Conservation (phyloP, 169 alveolate species). For the Plasmodium billcollinsi region DNA sequence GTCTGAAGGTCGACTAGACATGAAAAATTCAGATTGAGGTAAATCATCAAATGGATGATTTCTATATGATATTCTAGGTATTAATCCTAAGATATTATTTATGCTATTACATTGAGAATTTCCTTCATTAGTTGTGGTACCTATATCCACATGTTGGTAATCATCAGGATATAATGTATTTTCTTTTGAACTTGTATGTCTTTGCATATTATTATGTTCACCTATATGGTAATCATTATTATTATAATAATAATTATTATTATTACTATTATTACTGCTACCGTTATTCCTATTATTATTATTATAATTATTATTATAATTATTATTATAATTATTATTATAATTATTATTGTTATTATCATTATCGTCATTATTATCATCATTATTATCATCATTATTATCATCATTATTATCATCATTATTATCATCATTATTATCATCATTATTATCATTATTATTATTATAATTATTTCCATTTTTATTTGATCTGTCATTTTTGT, state of each 20-base stretch:
- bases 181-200: conserved; percentile 28
- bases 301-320: neutral
- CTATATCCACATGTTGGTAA: conserved; percentile 52
- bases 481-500: conserved; percentile 3
- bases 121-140: conserved; percentile 60
- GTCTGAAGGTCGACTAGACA: conserved; percentile 84
- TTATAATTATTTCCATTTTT: conserved; percentile 10
- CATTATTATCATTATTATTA: neutral
- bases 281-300: too few relatives aligned
- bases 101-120: conserved; percentile 62
- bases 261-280: neutral
- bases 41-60: conserved; percentile 82
- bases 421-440: conserved; percentile 7
- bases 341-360: neutral
- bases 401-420: conserved; percentile 3
- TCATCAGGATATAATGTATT: conserved; percentile 6
- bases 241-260: conserved; percentile 2
- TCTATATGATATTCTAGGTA: conserved; percentile 64
- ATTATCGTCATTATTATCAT: conserved; percentile 14
- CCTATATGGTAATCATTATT: neutral
- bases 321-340: conserved; percentile 16
- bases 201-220: conserved; percentile 24
- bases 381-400: neutral
- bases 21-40: conserved; percentile 86
- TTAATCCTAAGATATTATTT: conserved; percentile 51